Evolutionary conservation across 208 protist genomes (phyloP).

Genomic region (Novymonas esmeraldas): DNA sequence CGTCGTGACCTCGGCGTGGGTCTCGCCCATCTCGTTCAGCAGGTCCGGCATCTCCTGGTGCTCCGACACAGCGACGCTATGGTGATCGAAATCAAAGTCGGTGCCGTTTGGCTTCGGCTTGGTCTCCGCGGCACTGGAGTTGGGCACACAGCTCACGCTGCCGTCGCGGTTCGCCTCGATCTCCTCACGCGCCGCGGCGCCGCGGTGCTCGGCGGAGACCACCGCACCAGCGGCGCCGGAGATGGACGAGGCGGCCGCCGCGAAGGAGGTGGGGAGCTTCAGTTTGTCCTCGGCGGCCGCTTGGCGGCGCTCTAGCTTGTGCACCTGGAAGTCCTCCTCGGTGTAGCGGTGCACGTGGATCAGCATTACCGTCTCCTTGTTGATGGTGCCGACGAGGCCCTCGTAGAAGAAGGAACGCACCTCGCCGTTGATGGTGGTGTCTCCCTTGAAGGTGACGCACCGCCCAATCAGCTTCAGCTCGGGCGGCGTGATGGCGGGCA

Average conservation of each 20-base stretch:
- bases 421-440: constrained; percentile 57
- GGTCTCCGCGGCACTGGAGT: background rate
- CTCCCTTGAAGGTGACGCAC: constrained; percentile 70
- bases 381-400: constrained; percentile 75
- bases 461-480: constrained; percentile 87
- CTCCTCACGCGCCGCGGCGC: constrained; percentile 21
- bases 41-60: constrained; percentile 10
- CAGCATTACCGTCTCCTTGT: constrained; percentile 77
- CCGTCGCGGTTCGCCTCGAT: constrained; percentile 4
- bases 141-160: background rate
- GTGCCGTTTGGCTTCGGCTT: background rate
- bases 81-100: constrained; percentile 23
- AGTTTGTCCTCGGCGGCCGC: background rate
- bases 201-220: no score
- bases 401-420: constrained; percentile 58
- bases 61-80: background rate
- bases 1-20: constrained; percentile 17
- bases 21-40: constrained; percentile 24
- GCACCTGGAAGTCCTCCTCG: constrained; percentile 59
- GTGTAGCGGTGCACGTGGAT: constrained; percentile 75
- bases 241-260: no score
- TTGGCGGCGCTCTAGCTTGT: constrained; percentile 27
- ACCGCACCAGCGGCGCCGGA: background rate
- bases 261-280: background rate
- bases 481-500: constrained; percentile 53